Base-by-base conservation (phyloP, 2,329 filamentous ascomycete species). In the Fusarium sp. region DNA sequence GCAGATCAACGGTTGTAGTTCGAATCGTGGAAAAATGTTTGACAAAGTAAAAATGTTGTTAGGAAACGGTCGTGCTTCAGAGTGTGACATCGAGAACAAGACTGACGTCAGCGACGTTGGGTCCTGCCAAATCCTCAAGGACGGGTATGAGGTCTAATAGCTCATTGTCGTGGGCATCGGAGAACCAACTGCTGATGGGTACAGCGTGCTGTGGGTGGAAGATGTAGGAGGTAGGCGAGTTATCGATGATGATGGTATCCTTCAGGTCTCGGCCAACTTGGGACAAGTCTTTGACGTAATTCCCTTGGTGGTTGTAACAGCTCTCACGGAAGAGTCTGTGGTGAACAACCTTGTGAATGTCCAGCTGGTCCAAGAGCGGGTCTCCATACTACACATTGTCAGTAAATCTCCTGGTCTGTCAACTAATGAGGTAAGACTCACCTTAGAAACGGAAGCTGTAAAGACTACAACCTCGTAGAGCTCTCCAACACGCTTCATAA, bases 141-240 rank as follows among this genome's bases (percentile, higher is more conserved):
- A 99, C 96, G 56, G 96, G 96, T 80, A 99, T 98, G 76, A 99
- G 86, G 80, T 99, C 96, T 77, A 99, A 87, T 68, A 99, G 87
- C 86, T 99, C 96, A 82, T 99, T 99, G 84, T 99, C 96, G 82
- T 99, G 96, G 67, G 96, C 96, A 83, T 99, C 96, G 73, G 94
- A 98, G 84, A 99, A 99, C 96, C 96, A 99, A 86, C 95, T 98
- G 88, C 94, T 98, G 84, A 99, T 99, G 27, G 96, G 96, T 52
- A 99, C 95, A 66, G 96, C 96, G 80, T 99, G 96, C 84, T 99
- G 95, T 25, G 96, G 96, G 80, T 99, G 96, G 87, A 99, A 99
- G 77, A 99, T 98, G 84, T 99, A 99, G 15, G 95, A 98, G 7
- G 96, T 99, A 4, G 96, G 96, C 48, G 96, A 98, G 83, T 99